A percentile compares a stretch with the other conserved stretches of the same genome.
Evolutionary conservation across 805 yeast genomes (phyloP).

Genomic region (Hanseniaspora pseudoguilliermondii): DNA sequence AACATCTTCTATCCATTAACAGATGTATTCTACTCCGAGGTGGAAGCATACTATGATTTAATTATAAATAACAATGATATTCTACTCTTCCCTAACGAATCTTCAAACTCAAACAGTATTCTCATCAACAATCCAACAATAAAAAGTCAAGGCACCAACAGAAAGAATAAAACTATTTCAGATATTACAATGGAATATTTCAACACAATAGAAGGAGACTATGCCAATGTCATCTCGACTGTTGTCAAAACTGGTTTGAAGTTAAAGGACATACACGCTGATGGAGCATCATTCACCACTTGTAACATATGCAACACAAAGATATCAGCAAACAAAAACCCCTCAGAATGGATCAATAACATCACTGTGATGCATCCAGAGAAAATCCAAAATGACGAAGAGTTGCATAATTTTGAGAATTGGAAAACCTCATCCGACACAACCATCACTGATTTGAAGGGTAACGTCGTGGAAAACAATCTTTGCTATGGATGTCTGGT

Average conservation of each 20-base stretch:
- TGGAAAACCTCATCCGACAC: conserved; percentile 23
- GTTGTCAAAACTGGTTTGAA: conserved; percentile 84
- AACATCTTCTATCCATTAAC: conserved; percentile 59
- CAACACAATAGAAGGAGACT: conserved; percentile 54
- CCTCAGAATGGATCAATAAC: conserved; percentile 52
- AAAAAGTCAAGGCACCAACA: conserved; percentile 11
- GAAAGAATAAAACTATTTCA: conserved; percentile 50
- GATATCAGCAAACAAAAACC: conserved; percentile 28
- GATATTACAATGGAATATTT: conserved; percentile 69
- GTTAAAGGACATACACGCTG: conserved; percentile 37
- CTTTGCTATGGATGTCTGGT: conserved; percentile 71
- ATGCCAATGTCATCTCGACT: conserved; percentile 82
- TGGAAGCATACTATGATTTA: conserved; percentile 41
- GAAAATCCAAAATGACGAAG: conserved; percentile 34
- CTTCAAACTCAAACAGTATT: conserved; percentile 26
- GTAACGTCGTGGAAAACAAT: conserved; percentile 18
- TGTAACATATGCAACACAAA: conserved; percentile 49
- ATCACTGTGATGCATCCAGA: conserved; percentile 53
- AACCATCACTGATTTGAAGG: conserved; percentile 12
- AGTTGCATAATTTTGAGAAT: conserved; percentile 27
- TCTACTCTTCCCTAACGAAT: conserved; percentile 13
- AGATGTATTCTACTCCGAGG: conserved; percentile 60
- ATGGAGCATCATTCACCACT: conserved; percentile 13
- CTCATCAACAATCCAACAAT: background rate
- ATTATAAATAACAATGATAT: conserved; percentile 2